A percentile compares a stretch with the other conserved stretches of the same genome.
Conservation (phyloP, 345 rosid species). For the Arabidopsis arenosa region DNA sequence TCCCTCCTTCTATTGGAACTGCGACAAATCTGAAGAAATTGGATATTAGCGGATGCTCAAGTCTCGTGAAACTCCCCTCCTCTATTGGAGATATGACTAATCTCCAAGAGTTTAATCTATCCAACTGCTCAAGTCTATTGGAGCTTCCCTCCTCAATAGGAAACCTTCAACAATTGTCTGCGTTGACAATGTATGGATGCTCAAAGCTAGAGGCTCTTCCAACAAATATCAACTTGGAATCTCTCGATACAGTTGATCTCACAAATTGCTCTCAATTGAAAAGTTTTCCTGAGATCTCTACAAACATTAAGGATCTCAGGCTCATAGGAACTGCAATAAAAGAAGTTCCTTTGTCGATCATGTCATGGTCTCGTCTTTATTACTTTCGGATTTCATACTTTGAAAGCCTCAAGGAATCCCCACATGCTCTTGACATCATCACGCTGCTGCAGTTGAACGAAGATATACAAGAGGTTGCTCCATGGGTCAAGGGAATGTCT, state of each 20-base stretch:
- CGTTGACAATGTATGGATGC: background rate
- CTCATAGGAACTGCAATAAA: background rate
- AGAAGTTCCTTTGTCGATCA: conserved; percentile 14
- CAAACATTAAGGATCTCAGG: background rate
- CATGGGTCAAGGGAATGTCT: background rate
- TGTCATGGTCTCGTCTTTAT: background rate
- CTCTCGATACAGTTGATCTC: background rate
- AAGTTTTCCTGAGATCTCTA: background rate
- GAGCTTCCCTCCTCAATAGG: background rate
- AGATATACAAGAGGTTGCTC: background rate
- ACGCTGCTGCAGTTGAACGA: background rate
- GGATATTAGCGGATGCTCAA: background rate
- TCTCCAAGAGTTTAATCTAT: background rate
- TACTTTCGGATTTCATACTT: background rate
- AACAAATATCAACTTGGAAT: background rate
- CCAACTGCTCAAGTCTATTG: background rate
- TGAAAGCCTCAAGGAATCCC: background rate
- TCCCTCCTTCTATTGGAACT: background rate
- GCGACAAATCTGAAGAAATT: background rate
- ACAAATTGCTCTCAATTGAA: background rate
- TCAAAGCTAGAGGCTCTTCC: background rate
- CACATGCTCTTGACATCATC: background rate
- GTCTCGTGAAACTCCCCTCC: background rate
- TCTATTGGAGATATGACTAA: background rate
- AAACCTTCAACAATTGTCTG: background rate